Evolutionary conservation across 768 basidiomycete genomes (phyloP), one percentile per base, ranked within the genome.

Genomic region (Auricularia cornea): DNA sequence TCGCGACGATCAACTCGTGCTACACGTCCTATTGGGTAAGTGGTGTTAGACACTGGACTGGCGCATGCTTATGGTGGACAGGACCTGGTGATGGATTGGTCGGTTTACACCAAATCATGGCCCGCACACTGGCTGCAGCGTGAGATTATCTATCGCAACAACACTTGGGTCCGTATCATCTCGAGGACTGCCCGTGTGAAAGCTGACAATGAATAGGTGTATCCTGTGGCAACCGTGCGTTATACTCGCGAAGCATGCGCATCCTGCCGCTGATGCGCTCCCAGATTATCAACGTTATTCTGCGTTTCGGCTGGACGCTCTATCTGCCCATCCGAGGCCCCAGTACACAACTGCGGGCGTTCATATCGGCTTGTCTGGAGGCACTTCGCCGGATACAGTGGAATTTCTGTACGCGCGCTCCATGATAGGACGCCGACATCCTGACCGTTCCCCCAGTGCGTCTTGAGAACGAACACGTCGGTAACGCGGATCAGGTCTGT

Each of bases 51-150:
- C 60, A 40, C 32, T 60, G 1, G 38, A 61, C 10, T n/a, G 41
- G 44, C 62, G 31, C 62, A 29, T 33, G 23, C 41, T 23, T 6
- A 33, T n/a, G 20, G 18, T 31, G 54, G 41, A 60, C 66, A 92
- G 93, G 94, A 97, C 68, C 72, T 93, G 33, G 70, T 88, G 11
- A 90, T 95, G 84, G 96, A 98, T 72, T 98, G 96, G 96, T 92
- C 90, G 1, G 71, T 98, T 52, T 76, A 93, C 51, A 80, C 83
- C 63, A 78, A 81, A 3, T 85, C 78, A 63, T 77, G 79, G 8
- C 77, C 68, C 64, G 78, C 89, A 66, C 82, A 76, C 23, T 76
- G 91, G 44, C 80, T 98, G 2, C 85, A 97, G 20, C 73, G 77
- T 3, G 90, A 95, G 40, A 74, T 96, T 33, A 76, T 91, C 2